Conservation (phyloP, 2,329 filamentous ascomycete genomes). For the Fusarium tricinctum region DNA sequence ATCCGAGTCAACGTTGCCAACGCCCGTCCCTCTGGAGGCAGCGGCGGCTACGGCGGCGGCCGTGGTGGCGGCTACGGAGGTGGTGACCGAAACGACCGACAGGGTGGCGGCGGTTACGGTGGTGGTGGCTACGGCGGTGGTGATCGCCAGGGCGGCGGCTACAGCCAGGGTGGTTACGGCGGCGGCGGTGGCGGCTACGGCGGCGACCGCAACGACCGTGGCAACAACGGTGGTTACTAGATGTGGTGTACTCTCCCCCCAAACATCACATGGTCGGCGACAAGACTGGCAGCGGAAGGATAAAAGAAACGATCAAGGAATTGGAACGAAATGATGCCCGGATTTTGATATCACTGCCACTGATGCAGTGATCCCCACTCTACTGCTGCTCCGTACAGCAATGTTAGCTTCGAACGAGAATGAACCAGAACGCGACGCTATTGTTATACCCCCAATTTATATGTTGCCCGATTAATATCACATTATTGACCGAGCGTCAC, state of each 20-base stretch:
- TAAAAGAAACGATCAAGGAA: not conserved
- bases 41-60: not conserved
- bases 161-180: not conserved
- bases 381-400: not conserved
- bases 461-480: too few species aligned
- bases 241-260: not conserved
- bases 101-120: not conserved
- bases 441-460: not conserved
- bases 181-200: not conserved
- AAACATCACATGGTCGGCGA: not conserved
- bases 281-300: not conserved
- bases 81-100: not conserved
- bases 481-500: too few species aligned
- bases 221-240: not conserved
- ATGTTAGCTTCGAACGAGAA: not conserved
- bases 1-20: conserved; percentile 1
- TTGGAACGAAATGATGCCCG: not conserved
- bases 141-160: not conserved
- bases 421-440: not conserved
- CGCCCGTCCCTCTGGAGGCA: not conserved
- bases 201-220: not conserved
- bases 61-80: not conserved
- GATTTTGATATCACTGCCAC: not conserved
- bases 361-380: not conserved
- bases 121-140: not conserved